Evolutionary conservation across 2,329 filamentous ascomycete genomes (phyloP), one percentile per base, ranked within the genome.

Genomic region (Fusarium napiforme): DNA sequence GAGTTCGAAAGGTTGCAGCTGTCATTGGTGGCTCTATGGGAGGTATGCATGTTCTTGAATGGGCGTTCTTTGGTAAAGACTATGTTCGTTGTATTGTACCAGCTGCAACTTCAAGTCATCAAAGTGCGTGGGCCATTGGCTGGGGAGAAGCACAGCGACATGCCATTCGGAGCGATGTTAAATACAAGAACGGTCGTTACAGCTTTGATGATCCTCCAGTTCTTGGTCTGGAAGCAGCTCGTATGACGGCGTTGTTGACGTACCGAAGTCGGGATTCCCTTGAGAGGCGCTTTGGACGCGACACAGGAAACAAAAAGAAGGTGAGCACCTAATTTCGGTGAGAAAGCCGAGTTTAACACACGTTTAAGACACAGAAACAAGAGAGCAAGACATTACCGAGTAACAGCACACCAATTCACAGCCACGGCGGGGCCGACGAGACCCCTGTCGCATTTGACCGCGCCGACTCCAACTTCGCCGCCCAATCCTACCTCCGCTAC

Each of bases 251-350:
- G 4, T 10, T 55, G 7, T 42, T 55, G 34, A 55, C 52, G 15
- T 55, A 55, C 1, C 26, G 52, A 55, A 55, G 52, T 19, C 52
- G 52, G 11, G 52, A 55, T 3, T 55, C 52, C 1, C 52, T 55
- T 4, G 52, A 55, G 34, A 40, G 52, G 21, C 36, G 52, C 9
- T 55, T 55, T 42, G 52, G 52, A 3, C 34, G 52, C 3, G 26
- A 42, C 4, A 40, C 26, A 2, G 52, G 36, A n/a, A 55, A 23
- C 10, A 42, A 42, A 11, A 42, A 30, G 15, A 55, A 55, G 52
- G 52, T 40, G 11, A n/a, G 52, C 5, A 12, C 10, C 4, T 0
- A 11, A 37, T 2, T 8, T 12, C 2, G 0, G 9, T 16, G 11
- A 26, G n/a, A 36, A 8, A 5, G 4, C 9, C 19, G 8, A 15